A percentile compares a stretch with the other conserved stretches of the same genome.
These are phyloP conservation scores for Coniochaeta sp. DNA, from an alignment of 2,329 filamentous ascomycete species.

Conservation along the genomic window DNA sequence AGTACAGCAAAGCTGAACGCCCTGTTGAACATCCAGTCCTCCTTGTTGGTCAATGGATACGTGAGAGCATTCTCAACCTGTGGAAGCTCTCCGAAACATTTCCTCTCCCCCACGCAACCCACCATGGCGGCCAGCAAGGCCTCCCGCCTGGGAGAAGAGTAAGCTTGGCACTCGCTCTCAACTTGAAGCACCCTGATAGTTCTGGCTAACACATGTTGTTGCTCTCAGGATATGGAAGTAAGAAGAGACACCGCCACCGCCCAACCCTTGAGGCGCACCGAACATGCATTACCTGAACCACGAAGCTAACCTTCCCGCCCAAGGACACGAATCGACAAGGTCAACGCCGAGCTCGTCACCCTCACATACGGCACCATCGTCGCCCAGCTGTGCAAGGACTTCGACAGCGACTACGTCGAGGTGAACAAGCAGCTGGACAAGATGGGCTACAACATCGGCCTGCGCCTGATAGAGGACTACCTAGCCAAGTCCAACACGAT, in stretches of 20 bases:
- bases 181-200: slow-evolving; percentile 9
- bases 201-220: slow-evolving; percentile 19
- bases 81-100: neutral
- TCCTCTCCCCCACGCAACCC: slow-evolving; percentile 4
- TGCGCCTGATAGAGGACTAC: slow-evolving; percentile 95
- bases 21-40: neutral
- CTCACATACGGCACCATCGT: slow-evolving; percentile 98
- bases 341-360: slow-evolving; percentile 95
- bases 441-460: slow-evolving; percentile 98
- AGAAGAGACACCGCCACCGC: slow-evolving; percentile 29
- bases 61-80: neutral
- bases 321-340: slow-evolving; percentile 93
- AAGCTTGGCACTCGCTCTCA: slow-evolving; percentile 17
- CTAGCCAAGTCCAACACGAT: slow-evolving; percentile 88
- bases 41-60: neutral
- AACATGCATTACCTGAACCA: neutral
- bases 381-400: slow-evolving; percentile 92
- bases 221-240: slow-evolving; percentile 80
- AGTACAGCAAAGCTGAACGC: neutral
- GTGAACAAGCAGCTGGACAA: slow-evolving; percentile 98
- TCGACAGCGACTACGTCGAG: slow-evolving; percentile 85
- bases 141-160: slow-evolving; percentile 57
- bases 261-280: neutral
- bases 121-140: slow-evolving; percentile 55
- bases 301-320: slow-evolving; percentile 11